Conservation (phyloP, 2,329 filamentous ascomycete genomes). For the Talaromyces sp. region DNA sequence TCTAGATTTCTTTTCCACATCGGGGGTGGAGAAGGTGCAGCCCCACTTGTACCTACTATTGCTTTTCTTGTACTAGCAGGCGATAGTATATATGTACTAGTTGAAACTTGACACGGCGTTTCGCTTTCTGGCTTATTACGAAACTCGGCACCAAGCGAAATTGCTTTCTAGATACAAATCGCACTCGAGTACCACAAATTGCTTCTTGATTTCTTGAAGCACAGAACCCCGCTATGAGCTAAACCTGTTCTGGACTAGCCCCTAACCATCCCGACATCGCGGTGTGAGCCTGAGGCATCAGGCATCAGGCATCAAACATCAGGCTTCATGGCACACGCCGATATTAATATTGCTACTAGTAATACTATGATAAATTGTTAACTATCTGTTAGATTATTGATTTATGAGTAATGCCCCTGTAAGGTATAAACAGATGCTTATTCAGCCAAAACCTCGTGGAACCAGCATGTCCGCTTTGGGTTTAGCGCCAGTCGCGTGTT, state of each 20-base stretch:
- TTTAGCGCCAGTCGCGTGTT: neutral
- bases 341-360: no score
- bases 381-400: neutral
- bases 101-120: no score
- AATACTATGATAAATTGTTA: neutral
- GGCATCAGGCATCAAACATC: no score
- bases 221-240: neutral
- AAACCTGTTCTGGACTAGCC: neutral
- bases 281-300: neutral
- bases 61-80: no score
- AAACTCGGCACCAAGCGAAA: no score
- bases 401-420: neutral
- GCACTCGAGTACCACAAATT: no score
- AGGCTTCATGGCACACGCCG: no score
- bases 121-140: no score
- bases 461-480: neutral
- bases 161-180: no score
- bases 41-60: neutral
- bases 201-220: no score
- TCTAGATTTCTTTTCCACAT: neutral
- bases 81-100: no score
- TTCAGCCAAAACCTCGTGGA: neutral
- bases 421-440: neutral
- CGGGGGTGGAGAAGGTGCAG: neutral
- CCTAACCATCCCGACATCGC: neutral